Evolutionary conservation across 2,329 filamentous ascomycete genomes (phyloP), one percentile per base, ranked within the genome.

Genomic region (Cryoendolithus antarcticus): DNA sequence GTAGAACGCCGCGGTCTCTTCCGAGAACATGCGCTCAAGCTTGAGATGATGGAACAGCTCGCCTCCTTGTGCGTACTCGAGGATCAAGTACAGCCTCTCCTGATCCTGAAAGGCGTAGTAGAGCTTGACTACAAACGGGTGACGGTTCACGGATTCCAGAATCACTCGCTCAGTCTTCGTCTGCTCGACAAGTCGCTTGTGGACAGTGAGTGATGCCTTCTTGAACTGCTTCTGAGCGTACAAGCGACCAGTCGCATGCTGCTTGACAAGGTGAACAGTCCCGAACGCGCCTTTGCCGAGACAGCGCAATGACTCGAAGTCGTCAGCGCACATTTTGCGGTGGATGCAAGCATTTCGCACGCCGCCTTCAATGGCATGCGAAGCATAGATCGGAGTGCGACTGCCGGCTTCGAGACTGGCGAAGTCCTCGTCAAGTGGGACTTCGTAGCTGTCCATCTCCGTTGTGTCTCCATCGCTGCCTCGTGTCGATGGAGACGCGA

Each of bases 161-260:
- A 98, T 94, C 52, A 81, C 80, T 36, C 91, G 82, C 66, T 98
- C 91, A 2, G 89, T 96, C 70, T 93, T 94, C 41, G 91, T 96
- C 66, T 96, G 91, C 64, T 96, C 88, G 37, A 98, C 77, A 27
- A 96, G 74, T 60, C 88, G 86, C 71, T 94, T 95, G 64, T 95
- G 88, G 30, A 98, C 85, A 1, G 88, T 86, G 38, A 98, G 69
- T 6, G 86, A 93, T 1, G 93, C 91, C 65, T 98, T 98, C 61
- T 89, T 91, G 65, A 98, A 91, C 63, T 96, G 89, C 68, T 98
- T 98, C 66, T 98, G 93, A 1, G 91, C 93, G 56, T 88, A 98
- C 4, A 98, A 74, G 32, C 84, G 80, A 32, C 91, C 91, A 2
- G 88, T 95, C 24, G 76, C 67, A 37, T 77, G 77, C 64, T 98